Conservation (phyloP, 2,329 filamentous ascomycete species). For the Chrysoporthe austroafricana region DNA sequence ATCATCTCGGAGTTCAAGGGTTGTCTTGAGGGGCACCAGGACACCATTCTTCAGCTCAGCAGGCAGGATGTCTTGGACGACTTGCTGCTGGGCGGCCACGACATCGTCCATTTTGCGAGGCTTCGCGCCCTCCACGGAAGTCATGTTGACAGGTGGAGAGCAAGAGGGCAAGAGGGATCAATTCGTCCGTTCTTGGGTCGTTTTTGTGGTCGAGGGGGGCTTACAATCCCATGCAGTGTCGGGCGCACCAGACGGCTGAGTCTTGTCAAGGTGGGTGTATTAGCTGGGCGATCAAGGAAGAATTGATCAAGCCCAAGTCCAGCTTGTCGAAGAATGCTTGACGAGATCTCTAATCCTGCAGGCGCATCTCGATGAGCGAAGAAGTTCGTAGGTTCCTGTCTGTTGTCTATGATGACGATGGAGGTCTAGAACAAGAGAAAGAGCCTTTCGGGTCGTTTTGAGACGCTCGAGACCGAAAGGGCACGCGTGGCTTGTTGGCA, state of each 20-base stretch:
- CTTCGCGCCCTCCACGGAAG: conserved; percentile 24
- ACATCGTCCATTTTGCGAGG: conserved; percentile 31
- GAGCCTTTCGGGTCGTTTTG: conserved; percentile 10
- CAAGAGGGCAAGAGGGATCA: conserved; percentile 1
- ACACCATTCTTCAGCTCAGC: conserved; percentile 49
- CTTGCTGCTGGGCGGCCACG: conserved; percentile 38
- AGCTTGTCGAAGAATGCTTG: conserved; percentile 29
- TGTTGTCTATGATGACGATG: not conserved
- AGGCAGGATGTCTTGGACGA: conserved; percentile 39
- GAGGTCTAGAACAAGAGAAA: conserved; percentile 11
- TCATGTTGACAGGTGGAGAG: conserved; percentile 5
- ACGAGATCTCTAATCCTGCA: conserved; percentile 29
- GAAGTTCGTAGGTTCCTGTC: conserved; percentile 16
- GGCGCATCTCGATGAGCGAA: conserved; percentile 29
- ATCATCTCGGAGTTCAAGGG: conserved; percentile 64
- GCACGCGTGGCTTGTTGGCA: too few relatives aligned
- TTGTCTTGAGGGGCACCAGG: conserved; percentile 67
- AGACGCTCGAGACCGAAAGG: not conserved
- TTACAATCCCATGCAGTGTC: conserved; percentile 2
- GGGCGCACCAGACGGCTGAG: conserved; percentile 11
- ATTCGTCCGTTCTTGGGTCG: not conserved
- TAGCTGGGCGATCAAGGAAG: conserved; percentile 13
- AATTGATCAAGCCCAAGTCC: conserved; percentile 18
- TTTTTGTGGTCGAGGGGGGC: not conserved
- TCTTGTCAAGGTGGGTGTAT: conserved; percentile 24